Base-by-base conservation (phyloP, 2,329 filamentous ascomycete genomes). In the Paramyrothecium roridum region DNA sequence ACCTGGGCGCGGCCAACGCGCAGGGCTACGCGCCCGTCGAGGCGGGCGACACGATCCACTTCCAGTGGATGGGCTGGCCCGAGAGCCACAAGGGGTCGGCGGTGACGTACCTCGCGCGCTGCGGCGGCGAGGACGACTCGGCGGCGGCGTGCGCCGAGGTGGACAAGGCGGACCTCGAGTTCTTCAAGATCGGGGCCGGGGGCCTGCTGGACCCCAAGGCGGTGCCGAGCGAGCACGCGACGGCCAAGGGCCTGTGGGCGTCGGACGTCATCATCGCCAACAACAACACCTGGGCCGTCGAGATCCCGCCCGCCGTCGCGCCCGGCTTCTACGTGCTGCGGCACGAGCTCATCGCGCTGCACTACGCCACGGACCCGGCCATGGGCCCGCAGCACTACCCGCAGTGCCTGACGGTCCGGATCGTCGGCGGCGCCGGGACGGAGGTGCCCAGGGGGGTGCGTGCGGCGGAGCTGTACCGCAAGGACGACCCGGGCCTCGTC, bases 261-360 rank as follows among this genome's bases (percentile, higher is more conserved):
- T 69, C 78, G 17, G 80, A 84, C 61, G 64, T 74, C 57, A 64
- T 81, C 60, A 74, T 80, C 55, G 63, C 67, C 34, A 75, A 76
- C 68, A 73, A 73, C 63, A 65, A 71, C 63, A 71, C 71, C 53
- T 78, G 74, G 70, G 68, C 73, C 30, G 70, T 78, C 46, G 74
- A 70, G 57, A 75, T 82, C 55, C 80, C 80, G 12, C 50, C 61
- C 8, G 64, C 67, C 55, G 68, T 82, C 52, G 72, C 72, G 17
- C 64, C 78, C 2, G 80, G 80, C 54, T 73, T 78, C 61, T 82
- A 82, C 65, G 75, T 82, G 53, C 70, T 80, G 46, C 75, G 80
- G 52, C 76, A 80, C 65, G 80, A 82, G 68, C 76, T 81, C 62
- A 76, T 82, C 56, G 79, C 78, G 22, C 74, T 82, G 22, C 79